phyloP scores from a whole-genome alignment of 2,329 filamentous ascomycete genomes.

The Fusarium mexicanum region DNA sequence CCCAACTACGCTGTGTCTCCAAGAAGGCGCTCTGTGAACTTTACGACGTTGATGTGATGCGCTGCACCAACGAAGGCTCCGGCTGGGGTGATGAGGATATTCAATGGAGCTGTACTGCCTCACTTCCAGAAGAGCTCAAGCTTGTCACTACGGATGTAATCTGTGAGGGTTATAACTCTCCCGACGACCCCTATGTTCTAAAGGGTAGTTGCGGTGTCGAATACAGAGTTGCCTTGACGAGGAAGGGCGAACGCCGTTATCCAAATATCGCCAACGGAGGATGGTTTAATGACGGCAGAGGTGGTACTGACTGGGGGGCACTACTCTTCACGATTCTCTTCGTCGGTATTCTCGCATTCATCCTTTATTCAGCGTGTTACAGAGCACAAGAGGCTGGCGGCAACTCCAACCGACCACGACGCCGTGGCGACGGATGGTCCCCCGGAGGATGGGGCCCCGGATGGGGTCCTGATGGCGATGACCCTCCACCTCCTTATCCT shows the following conservation, averaged over 20 bases:
- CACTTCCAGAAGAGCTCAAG: slow-evolving; percentile 68
- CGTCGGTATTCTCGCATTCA: slow-evolving; percentile 66
- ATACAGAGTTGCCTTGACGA: slow-evolving; percentile 83
- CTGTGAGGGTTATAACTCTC: slow-evolving; percentile 85
- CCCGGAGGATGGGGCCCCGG: slow-evolving; percentile 51
- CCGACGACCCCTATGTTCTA: slow-evolving; percentile 86
- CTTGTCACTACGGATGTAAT: slow-evolving; percentile 89
- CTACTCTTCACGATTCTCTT: slow-evolving; percentile 71
- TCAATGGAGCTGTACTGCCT: slow-evolving; percentile 86
- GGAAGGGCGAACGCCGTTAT: slow-evolving; percentile 76
- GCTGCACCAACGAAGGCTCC: slow-evolving; percentile 85
- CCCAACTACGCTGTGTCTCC: slow-evolving; percentile 82
- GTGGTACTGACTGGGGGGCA: slow-evolving; percentile 48
- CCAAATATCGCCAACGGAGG: slow-evolving; percentile 61
- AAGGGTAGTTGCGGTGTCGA: slow-evolving; percentile 94
- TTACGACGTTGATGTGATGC: slow-evolving; percentile 82
- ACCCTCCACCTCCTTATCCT: slow-evolving; percentile 61
- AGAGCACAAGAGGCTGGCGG: slow-evolving; percentile 7
- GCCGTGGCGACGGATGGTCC: slow-evolving; percentile 45
- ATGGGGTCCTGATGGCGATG: slow-evolving; percentile 55
- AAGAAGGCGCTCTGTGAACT: slow-evolving; percentile 71
- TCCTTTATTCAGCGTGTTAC: slow-evolving; percentile 65
- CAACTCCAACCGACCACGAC: slow-evolving; percentile 23
- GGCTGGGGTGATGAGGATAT: slow-evolving; percentile 84
- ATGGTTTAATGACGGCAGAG: slow-evolving; percentile 47